phyloP scores from a whole-genome alignment of 2,329 filamentous ascomycete species.

The Emergomyces orientalis region DNA sequence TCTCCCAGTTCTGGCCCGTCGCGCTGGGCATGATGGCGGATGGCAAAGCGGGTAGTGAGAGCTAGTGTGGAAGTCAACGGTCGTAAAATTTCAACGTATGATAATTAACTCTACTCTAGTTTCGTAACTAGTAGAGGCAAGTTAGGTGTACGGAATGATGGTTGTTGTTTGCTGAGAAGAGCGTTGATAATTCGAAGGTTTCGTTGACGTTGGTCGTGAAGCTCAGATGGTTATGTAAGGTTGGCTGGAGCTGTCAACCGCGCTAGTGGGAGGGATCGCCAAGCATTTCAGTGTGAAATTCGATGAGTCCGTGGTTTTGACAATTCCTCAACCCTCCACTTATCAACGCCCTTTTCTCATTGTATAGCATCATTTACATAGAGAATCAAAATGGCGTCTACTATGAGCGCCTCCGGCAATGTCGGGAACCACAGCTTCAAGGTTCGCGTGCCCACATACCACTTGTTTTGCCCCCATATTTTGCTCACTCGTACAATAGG shows the following conservation, averaged over 20 bases:
- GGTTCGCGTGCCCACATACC: conserved; percentile 31
- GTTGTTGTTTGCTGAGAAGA: not conserved
- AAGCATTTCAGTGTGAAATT: conserved; percentile 8
- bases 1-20: conserved; percentile 92
- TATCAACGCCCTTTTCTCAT: conserved; percentile 18
- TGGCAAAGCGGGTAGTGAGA: conserved; percentile 19
- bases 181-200: not conserved
- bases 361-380: conserved; percentile 20
- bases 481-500: conserved; percentile 41
- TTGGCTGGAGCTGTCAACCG: conserved; percentile 3
- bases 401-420: conserved; percentile 38
- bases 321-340: conserved; percentile 17
- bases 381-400: conserved; percentile 41
- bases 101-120: not conserved
- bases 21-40: conserved; percentile 70
- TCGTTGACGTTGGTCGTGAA: not conserved
- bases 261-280: conserved; percentile 7
- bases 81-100: not conserved
- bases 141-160: not conserved
- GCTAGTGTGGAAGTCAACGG: not conserved
- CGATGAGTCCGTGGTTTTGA: conserved; percentile 2
- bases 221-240: conserved; percentile 2
- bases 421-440: conserved; percentile 59
- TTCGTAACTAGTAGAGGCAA: conserved; percentile 1
- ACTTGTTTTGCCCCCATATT: conserved; percentile 14